Evolutionary conservation across 1,284 basidiomycete species (phyloP).

Genomic region (Ganoderma sinense): DNA sequence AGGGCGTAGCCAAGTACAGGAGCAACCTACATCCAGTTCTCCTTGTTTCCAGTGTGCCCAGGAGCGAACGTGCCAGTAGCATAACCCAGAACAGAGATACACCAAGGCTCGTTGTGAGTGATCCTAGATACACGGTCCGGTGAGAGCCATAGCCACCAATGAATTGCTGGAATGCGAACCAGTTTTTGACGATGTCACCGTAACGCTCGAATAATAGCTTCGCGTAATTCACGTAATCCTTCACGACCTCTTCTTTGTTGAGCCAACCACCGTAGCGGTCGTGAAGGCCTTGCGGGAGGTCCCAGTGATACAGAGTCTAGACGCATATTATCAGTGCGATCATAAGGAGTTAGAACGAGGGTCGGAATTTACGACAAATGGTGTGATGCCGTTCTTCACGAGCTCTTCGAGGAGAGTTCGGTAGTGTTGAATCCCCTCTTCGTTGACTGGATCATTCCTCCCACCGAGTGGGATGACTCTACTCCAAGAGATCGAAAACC

Average conservation of each 20-base stretch:
- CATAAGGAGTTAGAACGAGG: neutral
- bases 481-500: constrained; percentile 79
- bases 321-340: neutral
- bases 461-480: constrained; percentile 78
- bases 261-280: constrained; percentile 81
- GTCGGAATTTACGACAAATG: constrained; percentile 63
- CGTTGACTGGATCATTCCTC: constrained; percentile 71
- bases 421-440: constrained; percentile 71
- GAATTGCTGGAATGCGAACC: constrained; percentile 45
- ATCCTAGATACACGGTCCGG: constrained; percentile 49
- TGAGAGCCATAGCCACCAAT: neutral
- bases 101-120: constrained; percentile 80
- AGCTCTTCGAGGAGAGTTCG: constrained; percentile 68
- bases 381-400: constrained; percentile 66
- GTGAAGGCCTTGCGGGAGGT: constrained; percentile 73
- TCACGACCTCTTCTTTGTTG: constrained; percentile 65
- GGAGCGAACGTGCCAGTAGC: constrained; percentile 70
- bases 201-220: constrained; percentile 64
- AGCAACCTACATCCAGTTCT: constrained; percentile 73
- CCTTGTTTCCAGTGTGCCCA: constrained; percentile 71
- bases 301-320: constrained; percentile 83
- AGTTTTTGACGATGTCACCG: constrained; percentile 78
- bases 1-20: neutral
- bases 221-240: constrained; percentile 73
- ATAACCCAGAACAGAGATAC: constrained; percentile 71